phyloP scores from a whole-genome alignment of 2,329 filamentous ascomycete genomes.

The Coccinonectria pachysandricola region DNA sequence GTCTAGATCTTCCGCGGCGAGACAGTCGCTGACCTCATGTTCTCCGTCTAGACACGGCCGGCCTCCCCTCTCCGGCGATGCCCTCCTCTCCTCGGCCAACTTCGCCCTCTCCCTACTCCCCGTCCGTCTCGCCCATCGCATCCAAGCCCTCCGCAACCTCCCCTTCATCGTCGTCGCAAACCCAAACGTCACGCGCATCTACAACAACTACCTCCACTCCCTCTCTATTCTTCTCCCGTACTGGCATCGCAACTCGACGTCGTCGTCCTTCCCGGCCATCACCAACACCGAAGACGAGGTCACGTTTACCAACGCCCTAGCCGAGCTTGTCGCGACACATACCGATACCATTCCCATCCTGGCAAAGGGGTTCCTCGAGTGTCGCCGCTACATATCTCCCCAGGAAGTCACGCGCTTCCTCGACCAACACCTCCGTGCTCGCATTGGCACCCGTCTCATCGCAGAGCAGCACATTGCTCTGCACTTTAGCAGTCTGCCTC shows the following conservation, averaged over 20 bases:
- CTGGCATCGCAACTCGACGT: slow-evolving; percentile 42
- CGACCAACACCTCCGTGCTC: slow-evolving; percentile 83
- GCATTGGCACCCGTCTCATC: slow-evolving; percentile 88
- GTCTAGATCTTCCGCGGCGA: too few relatives aligned
- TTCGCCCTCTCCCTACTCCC: slow-evolving; percentile 91
- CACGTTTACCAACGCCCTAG: slow-evolving; percentile 82
- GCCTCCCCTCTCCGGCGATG: slow-evolving; percentile 69
- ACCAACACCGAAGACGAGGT: slow-evolving; percentile 74
- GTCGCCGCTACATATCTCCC: slow-evolving; percentile 76
- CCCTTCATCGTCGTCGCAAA: slow-evolving; percentile 99
- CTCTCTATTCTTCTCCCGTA: slow-evolving; percentile 85
- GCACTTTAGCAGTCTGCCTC: slow-evolving; percentile 61
- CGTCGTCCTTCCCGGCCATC: slow-evolving; percentile 25
- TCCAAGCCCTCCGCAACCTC: slow-evolving; percentile 84
- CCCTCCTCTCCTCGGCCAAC: slow-evolving; percentile 82
- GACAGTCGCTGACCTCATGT: too few relatives aligned
- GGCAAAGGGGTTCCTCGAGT: slow-evolving; percentile 87
- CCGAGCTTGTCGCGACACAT: slow-evolving; percentile 91
- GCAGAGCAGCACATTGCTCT: slow-evolving; percentile 95
- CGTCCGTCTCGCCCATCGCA: slow-evolving; percentile 83
- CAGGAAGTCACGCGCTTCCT: slow-evolving; percentile 81
- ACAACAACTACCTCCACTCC: slow-evolving; percentile 92
- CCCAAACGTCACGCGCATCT: slow-evolving; percentile 85
- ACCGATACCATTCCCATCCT: slow-evolving; percentile 89
- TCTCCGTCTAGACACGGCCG: slow-evolving; percentile 61